Base-by-base conservation (phyloP, 2,329 filamentous ascomycete species). In the Mycogone perniciosa region DNA sequence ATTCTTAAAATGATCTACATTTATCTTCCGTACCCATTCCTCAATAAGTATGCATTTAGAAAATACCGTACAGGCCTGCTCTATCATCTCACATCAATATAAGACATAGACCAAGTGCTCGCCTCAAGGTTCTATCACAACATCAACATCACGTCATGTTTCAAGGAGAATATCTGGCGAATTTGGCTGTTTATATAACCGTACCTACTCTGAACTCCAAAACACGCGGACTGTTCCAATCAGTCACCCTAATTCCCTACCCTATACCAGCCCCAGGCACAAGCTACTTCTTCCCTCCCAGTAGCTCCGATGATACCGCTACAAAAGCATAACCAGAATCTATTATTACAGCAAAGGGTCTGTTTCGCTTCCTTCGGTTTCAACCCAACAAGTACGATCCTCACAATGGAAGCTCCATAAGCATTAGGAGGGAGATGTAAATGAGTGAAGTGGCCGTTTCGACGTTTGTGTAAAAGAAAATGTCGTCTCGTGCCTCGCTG, bases 271-370 rank as follows among this genome's bases (percentile, higher is more conserved):
- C 27, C 31, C 40, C n/a, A 35, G 27, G n/a, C 42, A 49, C 47
- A 52, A 49, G 34, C 31, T 31, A 31, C 40, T 11, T 13, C 42
- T 11, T 38, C 37, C 46, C 39, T 42, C 38, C 42, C 51, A 42
- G 26, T 43, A 50, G 47, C 47, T 50, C 51, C 51, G n/a, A 50
- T 51, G 47, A 40, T 20, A 20, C 30, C 47, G 51, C 47, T 55
- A 55, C 54, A 51, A 55, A 59, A 58, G 55, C 20, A 20, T 59
- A 64, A 53, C 59, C 63, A 64, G 51, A 64, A 56, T 60, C 54
- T 62, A 60, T 55, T 58, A 60, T 63, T 60, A 62, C 58, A 62
- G 53, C 54, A 58, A 62, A 59, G 52, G 57, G 56, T 54, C 48
- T 55, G 55, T 46, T 51, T 57, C 54, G 48, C 48, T 44, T 41